Evolutionary conservation across 805 yeast genomes (phyloP).

Genomic region (Wickerhamiella nectarea): DNA sequence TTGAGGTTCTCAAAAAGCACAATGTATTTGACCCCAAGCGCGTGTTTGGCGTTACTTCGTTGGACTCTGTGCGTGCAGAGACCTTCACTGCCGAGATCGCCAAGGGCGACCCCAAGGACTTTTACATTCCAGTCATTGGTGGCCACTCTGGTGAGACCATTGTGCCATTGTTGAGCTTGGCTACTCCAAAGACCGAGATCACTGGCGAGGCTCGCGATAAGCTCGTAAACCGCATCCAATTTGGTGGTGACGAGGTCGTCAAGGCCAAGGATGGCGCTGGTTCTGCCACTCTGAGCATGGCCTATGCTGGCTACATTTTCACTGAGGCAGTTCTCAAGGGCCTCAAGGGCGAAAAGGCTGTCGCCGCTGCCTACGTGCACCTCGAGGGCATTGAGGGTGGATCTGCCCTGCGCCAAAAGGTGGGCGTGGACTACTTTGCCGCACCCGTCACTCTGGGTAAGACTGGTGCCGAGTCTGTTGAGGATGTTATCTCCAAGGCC

Average conservation of each 20-base stretch:
- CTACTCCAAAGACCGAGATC: slow-evolving; percentile 26
- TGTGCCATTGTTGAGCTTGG: slow-evolving; percentile 60
- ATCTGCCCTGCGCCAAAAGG: slow-evolving; percentile 53
- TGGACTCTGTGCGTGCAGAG: slow-evolving; percentile 80
- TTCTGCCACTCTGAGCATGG: slow-evolving; percentile 93
- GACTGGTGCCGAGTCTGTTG: slow-evolving; percentile 55
- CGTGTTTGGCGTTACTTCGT: slow-evolving; percentile 78
- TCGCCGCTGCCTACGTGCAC: slow-evolving; percentile 36
- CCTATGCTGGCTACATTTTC: slow-evolving; percentile 78
- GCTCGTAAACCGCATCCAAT: slow-evolving; percentile 80
- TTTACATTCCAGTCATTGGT: slow-evolving; percentile 62
- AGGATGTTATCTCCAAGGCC: slow-evolving; percentile 51
- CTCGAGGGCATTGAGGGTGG: slow-evolving; percentile 30
- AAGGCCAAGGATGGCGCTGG: slow-evolving; percentile 91
- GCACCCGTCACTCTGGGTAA: slow-evolving; percentile 60
- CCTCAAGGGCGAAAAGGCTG: slow-evolving; percentile 31
- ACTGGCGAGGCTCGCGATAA: slow-evolving; percentile 33
- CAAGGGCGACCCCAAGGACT: slow-evolving; percentile 33
- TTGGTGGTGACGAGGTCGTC: slow-evolving; percentile 95
- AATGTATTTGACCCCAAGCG: slow-evolving; percentile 57
- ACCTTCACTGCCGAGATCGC: slow-evolving; percentile 54
- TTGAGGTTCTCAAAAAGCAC: slow-evolving; percentile 56
- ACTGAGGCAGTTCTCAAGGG: slow-evolving; percentile 42
- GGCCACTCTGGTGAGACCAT: slow-evolving; percentile 95
- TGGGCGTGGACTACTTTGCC: slow-evolving; percentile 66